Evolutionary conservation across 371 early-diverging fungal genomes (phyloP), one percentile per base, ranked within the genome.

Genomic region (Funneliformis caledonium): DNA sequence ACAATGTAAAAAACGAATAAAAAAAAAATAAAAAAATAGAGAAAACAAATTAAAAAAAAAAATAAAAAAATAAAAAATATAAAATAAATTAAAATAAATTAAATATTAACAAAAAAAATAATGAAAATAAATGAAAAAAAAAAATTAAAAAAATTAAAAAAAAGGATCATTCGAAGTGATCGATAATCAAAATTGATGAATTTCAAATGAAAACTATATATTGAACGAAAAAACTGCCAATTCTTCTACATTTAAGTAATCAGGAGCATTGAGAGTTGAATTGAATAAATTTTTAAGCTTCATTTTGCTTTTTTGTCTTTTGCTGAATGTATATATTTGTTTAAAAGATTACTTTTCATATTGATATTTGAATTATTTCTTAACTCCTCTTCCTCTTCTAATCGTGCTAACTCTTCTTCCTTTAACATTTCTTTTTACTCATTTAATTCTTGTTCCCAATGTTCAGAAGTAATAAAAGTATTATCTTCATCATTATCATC

Each of bases 261-360:
- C n/a, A n/a, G n/a, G n/a, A n/a, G n/a, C n/a, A n/a, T n/a, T n/a
- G 33, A 74, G 31, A 31, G 59, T 16, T 33, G 9, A 56, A 56
- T 33, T 26, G 33, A 74, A 74, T 59, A 74, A n/a, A 74, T 26
- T 59, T 19, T 11, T 74, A 22, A 74, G 19, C 52, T 59, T 59
- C 60, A 74, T 26, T 74, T 74, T 74, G 74, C 74, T 19, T 59
- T 74, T 16, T 52, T 6, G 11, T 74, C 37, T 26, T 37, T 59
- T 74, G 59, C 74, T 33, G 12, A 59, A 59, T 74, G 33, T 56
- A 5, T 74, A 26, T 74, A 74, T 59, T 74, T 37, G 59, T 59
- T 74, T 74, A 74, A 74, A n/a, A 74, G 31, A 74, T 74, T 19
- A 74, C 74, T 26, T 56, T 74, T 45, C 59, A 74, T 59, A 74